Percentiles rank a stretch among this genome's conserved stretches.
These are phyloP conservation scores for Pogostemon cablin DNA, from an alignment of 257 asterid species.

Conservation along the genomic window DNA sequence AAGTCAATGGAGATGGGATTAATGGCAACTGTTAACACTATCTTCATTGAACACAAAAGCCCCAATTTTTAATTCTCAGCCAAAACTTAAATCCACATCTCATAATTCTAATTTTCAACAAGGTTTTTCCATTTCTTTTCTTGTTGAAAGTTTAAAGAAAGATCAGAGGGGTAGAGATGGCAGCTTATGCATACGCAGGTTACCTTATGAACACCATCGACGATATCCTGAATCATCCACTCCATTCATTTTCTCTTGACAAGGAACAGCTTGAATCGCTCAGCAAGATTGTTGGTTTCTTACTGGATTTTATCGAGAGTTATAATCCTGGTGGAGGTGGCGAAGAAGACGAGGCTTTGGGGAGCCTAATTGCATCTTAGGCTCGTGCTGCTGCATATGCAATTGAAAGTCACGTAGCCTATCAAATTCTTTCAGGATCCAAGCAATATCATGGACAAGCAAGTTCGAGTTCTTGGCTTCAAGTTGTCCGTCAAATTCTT, in stretches of 20 bases:
- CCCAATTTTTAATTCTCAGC: too few relatives aligned
- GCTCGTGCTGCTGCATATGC: neutral
- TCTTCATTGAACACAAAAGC: too few relatives aligned
- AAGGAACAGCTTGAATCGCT: neutral
- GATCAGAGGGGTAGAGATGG: too few relatives aligned
- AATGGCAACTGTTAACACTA: too few relatives aligned
- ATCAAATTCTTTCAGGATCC: neutral
- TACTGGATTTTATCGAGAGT: neutral
- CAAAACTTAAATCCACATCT: too few relatives aligned
- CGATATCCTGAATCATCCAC: neutral
- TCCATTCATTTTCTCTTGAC: neutral
- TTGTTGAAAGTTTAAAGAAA: too few relatives aligned
- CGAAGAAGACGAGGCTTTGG: neutral
- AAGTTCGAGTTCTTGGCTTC: too few relatives aligned
- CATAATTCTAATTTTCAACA: too few relatives aligned
- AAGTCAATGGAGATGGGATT: too few relatives aligned
- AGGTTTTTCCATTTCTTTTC: too few relatives aligned
- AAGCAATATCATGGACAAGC: too few relatives aligned
- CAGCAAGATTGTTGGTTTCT: neutral
- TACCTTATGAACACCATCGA: neutral
- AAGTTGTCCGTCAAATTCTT: too few relatives aligned
- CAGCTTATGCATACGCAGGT: conserved; percentile 16
- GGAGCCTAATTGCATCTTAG: neutral
- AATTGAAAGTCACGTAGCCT: neutral
- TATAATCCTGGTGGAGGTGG: neutral